Conservation (phyloP, 176 grass and related monocot species). For the Aechmea fasciata region DNA sequence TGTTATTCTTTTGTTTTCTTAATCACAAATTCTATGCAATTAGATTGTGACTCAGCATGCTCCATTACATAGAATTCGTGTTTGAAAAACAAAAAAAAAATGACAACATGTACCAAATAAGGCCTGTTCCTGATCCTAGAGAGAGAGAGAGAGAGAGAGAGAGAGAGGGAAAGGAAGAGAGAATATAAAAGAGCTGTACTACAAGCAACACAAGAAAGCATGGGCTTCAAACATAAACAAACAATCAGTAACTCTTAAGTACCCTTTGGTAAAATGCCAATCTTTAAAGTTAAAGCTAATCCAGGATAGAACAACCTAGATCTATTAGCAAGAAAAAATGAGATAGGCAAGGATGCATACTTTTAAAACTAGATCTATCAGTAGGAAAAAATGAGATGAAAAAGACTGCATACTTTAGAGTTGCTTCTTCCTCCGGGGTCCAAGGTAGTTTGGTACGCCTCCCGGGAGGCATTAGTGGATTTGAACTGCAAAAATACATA, state of each 20-base stretch:
- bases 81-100: too few species aligned
- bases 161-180: slow-evolving; percentile 6
- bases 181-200: too few species aligned
- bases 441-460: slow-evolving; percentile 45
- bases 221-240: background rate
- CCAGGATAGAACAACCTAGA: background rate
- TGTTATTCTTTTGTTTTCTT: too few species aligned
- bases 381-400: background rate
- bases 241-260: background rate
- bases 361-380: slow-evolving; percentile 19
- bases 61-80: too few species aligned
- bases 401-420: slow-evolving; percentile 41
- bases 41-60: too few species aligned
- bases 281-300: background rate
- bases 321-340: background rate
- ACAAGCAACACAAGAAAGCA: background rate
- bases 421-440: slow-evolving; percentile 39
- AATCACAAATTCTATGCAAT: too few species aligned
- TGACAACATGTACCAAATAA: background rate
- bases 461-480: slow-evolving; percentile 22
- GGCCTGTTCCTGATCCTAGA: background rate
- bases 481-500: slow-evolving; percentile 38
- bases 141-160: slow-evolving; percentile 5
- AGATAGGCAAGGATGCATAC: slow-evolving; percentile 27
- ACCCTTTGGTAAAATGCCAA: background rate